phyloP scores from a whole-genome alignment of 2,329 filamentous ascomycete species.

The Cryoendolithus antarcticus region DNA sequence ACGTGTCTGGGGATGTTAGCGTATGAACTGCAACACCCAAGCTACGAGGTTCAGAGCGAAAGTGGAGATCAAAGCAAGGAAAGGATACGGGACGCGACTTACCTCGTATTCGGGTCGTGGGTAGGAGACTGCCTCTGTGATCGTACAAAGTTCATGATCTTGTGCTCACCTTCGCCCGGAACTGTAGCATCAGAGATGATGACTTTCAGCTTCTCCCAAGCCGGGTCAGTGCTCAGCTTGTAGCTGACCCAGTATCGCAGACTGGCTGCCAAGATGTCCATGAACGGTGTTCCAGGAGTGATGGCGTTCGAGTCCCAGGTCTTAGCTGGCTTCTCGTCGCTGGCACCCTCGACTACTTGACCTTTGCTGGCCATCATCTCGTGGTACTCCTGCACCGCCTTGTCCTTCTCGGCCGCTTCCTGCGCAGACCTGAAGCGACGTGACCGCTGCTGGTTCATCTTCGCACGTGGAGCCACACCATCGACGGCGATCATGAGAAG shows the following conservation, averaged over 20 bases:
- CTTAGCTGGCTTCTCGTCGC: constrained; percentile 57
- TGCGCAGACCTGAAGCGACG: constrained; percentile 88
- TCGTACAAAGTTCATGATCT: constrained; percentile 97
- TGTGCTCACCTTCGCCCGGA: constrained; percentile 95
- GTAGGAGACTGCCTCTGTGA: constrained; percentile 83
- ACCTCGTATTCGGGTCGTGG: constrained; percentile 77
- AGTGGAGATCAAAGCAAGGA: constrained; percentile 1
- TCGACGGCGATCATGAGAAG: constrained; percentile 97
- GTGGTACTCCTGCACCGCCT: constrained; percentile 76
- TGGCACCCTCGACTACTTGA: constrained; percentile 21
- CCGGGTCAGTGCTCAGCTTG: constrained; percentile 92
- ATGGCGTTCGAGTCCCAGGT: constrained; percentile 86
- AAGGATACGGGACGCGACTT: constrained; percentile 6
- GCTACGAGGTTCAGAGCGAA: constrained; percentile 6
- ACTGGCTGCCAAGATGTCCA: constrained; percentile 85
- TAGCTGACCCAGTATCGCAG: constrained; percentile 95
- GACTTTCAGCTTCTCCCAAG: constrained; percentile 90
- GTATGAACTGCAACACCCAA: constrained; percentile 5
- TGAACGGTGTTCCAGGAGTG: constrained; percentile 94
- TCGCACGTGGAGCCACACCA: constrained; percentile 91
- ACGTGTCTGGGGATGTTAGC: constrained; percentile 54
- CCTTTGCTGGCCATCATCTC: constrained; percentile 66
- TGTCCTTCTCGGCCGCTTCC: constrained; percentile 87
- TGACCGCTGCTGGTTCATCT: constrained; percentile 99
- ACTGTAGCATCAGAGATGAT: constrained; percentile 98